Evolutionary conservation across 805 yeast species (phyloP), one percentile per base, ranked within the genome.

Genomic region (Millerago galiae): DNA sequence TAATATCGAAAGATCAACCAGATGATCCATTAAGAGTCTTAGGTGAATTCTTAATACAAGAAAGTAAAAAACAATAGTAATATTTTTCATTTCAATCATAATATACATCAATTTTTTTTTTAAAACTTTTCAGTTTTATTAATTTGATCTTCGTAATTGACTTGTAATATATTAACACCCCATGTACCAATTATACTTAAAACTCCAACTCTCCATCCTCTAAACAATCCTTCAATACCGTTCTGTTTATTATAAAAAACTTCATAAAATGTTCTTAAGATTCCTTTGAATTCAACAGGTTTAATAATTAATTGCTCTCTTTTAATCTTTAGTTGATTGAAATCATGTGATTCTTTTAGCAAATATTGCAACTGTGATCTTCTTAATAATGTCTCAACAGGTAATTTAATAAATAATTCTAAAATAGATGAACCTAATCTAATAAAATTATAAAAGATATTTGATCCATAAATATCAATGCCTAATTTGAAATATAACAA

Each of bases 131-230:
- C 75, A 48, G 72, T 77, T 37, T 58, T 60, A 43, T 62, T 61
- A 24, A 58, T 53, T 42, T 61, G 68, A 30, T 65, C 66, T 34
- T 69, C 75, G 16, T 77, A 75, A 44, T 66, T 70, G 49, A 69
- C 67, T 42, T 75, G 72, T 49, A 83, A 56, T 40, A 83, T 64
- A 41, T 75, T 72, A 50, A 84, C 71, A 2, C 95, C 90, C 83
- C 95, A 91, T 40, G 82, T 81, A 10, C 95, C 93, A 38, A 85
- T 61, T 3, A 86, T 75, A 47, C 91, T 87, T 44, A 88, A 61
- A 10, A 85, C 69, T 25, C 95, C 95, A 34, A 88, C 80, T 59
- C 87, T 76, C 98, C 98, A 91, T 30, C 98, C 99, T 51, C 91
- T 75, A 71, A 86, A 90, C 21, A 82, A 60, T 1, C 70, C 74